A percentile compares a stretch with the other conserved stretches of the same genome.
phyloP scores from a whole-genome alignment of 805 yeast genomes.

The Candida stauntonica region DNA sequence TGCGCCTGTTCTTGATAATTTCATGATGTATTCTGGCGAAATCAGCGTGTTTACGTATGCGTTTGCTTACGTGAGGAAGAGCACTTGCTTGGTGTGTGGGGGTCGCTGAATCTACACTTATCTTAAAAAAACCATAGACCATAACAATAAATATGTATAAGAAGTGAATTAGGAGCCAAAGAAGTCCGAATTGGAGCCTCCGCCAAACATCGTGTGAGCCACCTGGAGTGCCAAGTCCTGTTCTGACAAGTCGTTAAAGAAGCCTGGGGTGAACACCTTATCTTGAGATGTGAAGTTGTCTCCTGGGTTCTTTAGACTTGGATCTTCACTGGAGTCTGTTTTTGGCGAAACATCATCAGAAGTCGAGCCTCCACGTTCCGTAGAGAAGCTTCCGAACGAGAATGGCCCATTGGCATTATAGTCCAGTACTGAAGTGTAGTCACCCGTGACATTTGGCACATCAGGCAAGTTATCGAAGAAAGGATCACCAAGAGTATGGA shows the following conservation, averaged over 20 bases:
- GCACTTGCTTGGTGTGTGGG: slow-evolving; percentile 79
- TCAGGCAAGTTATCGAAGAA: slow-evolving; percentile 13
- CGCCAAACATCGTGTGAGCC: slow-evolving; percentile 28
- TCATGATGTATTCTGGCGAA: slow-evolving; percentile 85
- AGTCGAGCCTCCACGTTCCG: slow-evolving; percentile 4
- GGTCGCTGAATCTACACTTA: slow-evolving; percentile 13
- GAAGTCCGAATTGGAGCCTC: slow-evolving; percentile 6
- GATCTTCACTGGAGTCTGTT: slow-evolving; percentile 11
- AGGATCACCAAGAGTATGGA: slow-evolving; percentile 24
- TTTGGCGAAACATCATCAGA: slow-evolving; percentile 21
- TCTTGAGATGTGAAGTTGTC: background rate
- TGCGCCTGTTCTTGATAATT: slow-evolving; percentile 65
- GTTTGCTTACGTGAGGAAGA: slow-evolving; percentile 55
- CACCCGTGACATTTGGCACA: background rate
- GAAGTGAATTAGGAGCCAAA: slow-evolving; percentile 2
- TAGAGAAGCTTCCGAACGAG: slow-evolving; percentile 8
- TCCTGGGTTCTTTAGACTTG: slow-evolving; percentile 2
- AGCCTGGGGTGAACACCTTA: slow-evolving; percentile 1
- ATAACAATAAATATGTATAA: background rate
- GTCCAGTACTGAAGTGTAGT: background rate
- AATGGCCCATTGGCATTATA: background rate
- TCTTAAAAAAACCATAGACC: background rate
- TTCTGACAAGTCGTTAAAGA: slow-evolving; percentile 5
- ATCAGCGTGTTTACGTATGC: slow-evolving; percentile 73
- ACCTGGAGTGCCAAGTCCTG: slow-evolving; percentile 25